A percentile compares a stretch with the other conserved stretches of the same genome.
phyloP scores from a whole-genome alignment of 1,139 yeast genomes.

The Candida labiduridarum region DNA sequence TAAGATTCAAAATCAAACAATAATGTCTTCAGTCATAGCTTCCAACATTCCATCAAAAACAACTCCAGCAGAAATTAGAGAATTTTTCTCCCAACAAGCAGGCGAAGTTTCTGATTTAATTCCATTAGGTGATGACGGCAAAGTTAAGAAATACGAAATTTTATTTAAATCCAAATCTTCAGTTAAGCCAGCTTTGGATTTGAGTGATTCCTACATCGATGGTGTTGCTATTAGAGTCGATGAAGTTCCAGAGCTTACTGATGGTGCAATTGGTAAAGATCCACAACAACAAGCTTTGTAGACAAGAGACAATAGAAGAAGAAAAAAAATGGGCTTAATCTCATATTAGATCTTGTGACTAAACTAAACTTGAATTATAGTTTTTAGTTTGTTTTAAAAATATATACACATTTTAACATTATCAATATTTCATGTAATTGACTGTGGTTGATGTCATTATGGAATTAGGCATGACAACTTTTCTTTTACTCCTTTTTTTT shows the following conservation, averaged over 20 bases:
- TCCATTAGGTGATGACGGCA: slow-evolving; percentile 14
- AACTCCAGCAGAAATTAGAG: slow-evolving; percentile 56
- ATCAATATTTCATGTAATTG: too few relatives aligned
- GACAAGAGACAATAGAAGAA: slow-evolving; percentile 13
- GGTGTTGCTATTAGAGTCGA: slow-evolving; percentile 56
- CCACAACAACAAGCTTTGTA: slow-evolving; percentile 25
- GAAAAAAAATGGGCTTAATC: not conserved
- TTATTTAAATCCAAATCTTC: slow-evolving; percentile 62
- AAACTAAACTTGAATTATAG: too few relatives aligned
- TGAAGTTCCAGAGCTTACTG: slow-evolving; percentile 29
- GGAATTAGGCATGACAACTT: too few relatives aligned
- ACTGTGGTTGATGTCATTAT: too few relatives aligned
- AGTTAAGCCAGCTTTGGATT: slow-evolving; percentile 66
- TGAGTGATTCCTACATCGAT: slow-evolving; percentile 75
- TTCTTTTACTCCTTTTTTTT: too few relatives aligned
- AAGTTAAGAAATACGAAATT: slow-evolving; percentile 47
- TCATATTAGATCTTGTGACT: too few relatives aligned
- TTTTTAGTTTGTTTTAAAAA: not conserved
- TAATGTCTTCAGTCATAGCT: slow-evolving; percentile 52
- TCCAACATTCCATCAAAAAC: slow-evolving; percentile 59
- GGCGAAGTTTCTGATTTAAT: slow-evolving; percentile 50
- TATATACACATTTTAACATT: not conserved
- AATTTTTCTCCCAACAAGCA: slow-evolving; percentile 69
- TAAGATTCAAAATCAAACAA: not conserved
- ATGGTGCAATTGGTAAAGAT: slow-evolving; percentile 8